phyloP scores from a whole-genome alignment of 495 filamentous ascomycete species.

The Apodospora peruviana region DNA sequence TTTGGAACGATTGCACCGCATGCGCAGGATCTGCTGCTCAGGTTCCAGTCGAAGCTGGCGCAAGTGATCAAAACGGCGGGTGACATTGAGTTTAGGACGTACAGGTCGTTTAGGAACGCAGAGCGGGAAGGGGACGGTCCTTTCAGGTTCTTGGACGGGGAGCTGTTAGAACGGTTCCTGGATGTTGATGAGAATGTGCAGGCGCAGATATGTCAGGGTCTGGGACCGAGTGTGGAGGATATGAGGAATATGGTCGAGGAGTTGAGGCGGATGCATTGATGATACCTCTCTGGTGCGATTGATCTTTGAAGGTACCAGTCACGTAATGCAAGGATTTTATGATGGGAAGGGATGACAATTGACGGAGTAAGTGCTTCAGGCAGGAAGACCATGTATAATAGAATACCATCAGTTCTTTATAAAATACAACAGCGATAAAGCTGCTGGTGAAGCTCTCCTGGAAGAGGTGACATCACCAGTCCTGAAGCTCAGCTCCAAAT shows the following conservation, averaged over 20 bases:
- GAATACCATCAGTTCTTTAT: too few relatives aligned
- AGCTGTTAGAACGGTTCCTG: conserved; percentile 81
- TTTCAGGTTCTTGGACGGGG: conserved; percentile 85
- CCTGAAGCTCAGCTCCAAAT: too few relatives aligned
- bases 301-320: too few relatives aligned
- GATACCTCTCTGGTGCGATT: too few relatives aligned
- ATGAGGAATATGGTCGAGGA: conserved; percentile 70
- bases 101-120: conserved; percentile 69
- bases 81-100: conserved; percentile 65
- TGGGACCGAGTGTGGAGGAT: conserved; percentile 63
- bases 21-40: conserved; percentile 74
- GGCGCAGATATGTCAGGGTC: conserved; percentile 55
- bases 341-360: too few relatives aligned
- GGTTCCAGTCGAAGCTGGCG: conserved; percentile 65
- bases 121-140: conserved; percentile 70
- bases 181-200: conserved; percentile 60
- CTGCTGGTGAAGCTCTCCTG: too few relatives aligned
- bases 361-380: too few relatives aligned
- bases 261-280: conserved; percentile 62
- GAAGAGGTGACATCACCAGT: too few relatives aligned
- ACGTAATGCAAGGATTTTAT: too few relatives aligned
- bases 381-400: too few relatives aligned
- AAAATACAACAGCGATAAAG: too few relatives aligned
- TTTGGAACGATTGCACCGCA: conserved; percentile 67
- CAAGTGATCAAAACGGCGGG: conserved; percentile 62